Conservation (phyloP, 352 stramenopile genomes). For the Phytopythium montanum region DNA sequence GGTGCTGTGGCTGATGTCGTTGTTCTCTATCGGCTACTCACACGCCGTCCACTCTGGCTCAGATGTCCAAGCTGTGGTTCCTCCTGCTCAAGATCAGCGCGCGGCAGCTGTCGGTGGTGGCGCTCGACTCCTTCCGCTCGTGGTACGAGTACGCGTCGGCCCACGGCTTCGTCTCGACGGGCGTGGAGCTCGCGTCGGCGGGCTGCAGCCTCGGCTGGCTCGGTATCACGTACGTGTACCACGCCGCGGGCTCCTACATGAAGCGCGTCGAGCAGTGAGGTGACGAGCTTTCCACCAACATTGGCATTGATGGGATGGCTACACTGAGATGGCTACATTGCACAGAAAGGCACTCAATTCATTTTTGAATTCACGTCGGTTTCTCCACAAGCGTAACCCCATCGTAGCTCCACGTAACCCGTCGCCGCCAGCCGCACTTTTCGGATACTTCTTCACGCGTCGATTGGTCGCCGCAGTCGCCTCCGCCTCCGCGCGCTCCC, state of each 20-base stretch:
- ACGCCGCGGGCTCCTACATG: slow-evolving; percentile 36
- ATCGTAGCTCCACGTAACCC: background rate
- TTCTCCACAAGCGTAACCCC: background rate
- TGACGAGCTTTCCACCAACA: too few relatives aligned
- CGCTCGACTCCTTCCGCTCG: slow-evolving; percentile 58
- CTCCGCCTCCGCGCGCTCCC: background rate
- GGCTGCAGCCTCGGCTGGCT: slow-evolving; percentile 65
- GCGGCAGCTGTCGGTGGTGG: slow-evolving; percentile 60
- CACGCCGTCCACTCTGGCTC: slow-evolving; percentile 7
- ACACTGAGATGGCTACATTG: too few relatives aligned
- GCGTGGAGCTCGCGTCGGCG: slow-evolving; percentile 61
- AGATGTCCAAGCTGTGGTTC: slow-evolving; percentile 82
- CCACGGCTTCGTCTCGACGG: slow-evolving; percentile 65
- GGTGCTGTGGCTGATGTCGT: background rate
- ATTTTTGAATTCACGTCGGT: background rate
- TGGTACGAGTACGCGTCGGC: slow-evolving; percentile 69
- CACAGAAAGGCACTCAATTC: background rate
- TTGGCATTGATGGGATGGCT: too few relatives aligned
- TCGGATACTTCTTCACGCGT: too few relatives aligned
- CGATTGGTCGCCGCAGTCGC: background rate
- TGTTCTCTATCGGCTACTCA: background rate
- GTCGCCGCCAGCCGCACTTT: background rate
- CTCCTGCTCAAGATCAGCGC: slow-evolving; percentile 75
- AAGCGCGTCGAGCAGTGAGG: slow-evolving; percentile 8
- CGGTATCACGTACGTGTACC: slow-evolving; percentile 54